Base-by-base conservation (phyloP, 2,329 filamentous ascomycete genomes). In the Fusarium buxicola region DNA sequence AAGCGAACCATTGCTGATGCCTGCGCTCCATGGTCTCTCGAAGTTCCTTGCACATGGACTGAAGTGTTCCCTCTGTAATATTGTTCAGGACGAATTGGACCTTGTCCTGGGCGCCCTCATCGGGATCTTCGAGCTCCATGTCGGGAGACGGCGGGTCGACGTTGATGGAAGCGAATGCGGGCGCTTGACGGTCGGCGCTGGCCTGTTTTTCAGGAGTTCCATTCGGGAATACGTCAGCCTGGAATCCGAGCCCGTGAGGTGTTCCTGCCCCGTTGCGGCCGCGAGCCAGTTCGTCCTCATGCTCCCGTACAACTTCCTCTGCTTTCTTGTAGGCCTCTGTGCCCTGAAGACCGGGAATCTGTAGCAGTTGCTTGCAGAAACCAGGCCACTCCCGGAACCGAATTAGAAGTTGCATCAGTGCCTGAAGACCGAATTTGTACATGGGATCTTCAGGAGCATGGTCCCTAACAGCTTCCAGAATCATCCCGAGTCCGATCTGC, bases 401-500 rank as follows among this genome's bases (percentile, higher is more conserved):
- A 34, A 87, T 84, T 52, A 92, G 89, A 50, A 98, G 86, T 75
- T 98, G 93, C 74, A 97, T 89, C 58, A 99, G 84, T 13, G 95
- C 95, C 74, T 99, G 95, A 11, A 99, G 84, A 10, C 96, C 95
- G 73, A 99, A 99, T 71, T 97, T 97, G 81, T 95, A 98, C 95
- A 99, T 98, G 1, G 92, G 89, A 59, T 94, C 89, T 28, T 96
- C 91, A 1, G 91, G 87, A 28, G 85, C 80, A 70, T 95, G 92
- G 63, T 97, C 93, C 64, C 92, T 86, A 21, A 99, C 93, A 11
- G 95, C 92, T 75, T 99, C 94, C n/a, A 98, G 82, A 63, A 99
- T 96, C 92, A 99, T 97, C 13, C 92, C 93, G 13, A 98, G 82
- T n/a, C 92, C 95, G 54, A 97, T 93, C 73, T 97, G 93, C 30